phyloP scores from a whole-genome alignment of 164 flowering plant genomes.

The Umbellularia californica region DNA sequence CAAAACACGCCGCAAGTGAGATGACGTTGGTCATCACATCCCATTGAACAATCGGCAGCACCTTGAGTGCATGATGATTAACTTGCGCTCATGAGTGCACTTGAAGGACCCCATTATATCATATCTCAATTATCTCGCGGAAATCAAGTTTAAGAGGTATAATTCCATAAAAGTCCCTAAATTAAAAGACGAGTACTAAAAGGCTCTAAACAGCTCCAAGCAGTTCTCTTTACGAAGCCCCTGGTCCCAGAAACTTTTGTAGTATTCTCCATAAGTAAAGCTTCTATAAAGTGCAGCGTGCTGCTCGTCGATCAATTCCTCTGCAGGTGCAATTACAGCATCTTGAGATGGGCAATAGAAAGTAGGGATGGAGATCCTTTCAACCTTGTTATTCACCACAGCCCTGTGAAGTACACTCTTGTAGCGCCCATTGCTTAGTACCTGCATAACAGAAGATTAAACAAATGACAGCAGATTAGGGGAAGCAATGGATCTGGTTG shows the following conservation, averaged over 20 bases:
- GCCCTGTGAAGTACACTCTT: constrained; percentile 60
- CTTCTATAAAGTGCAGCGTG: constrained; percentile 30
- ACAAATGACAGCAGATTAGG: too few relatives aligned
- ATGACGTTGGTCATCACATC: too few relatives aligned
- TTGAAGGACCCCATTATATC: too few relatives aligned
- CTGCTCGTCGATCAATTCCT: constrained; percentile 18
- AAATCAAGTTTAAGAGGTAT: too few relatives aligned
- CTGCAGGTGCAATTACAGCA: constrained; percentile 41
- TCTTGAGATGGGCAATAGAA: constrained; percentile 52
- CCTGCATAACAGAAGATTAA: constrained; percentile 30
- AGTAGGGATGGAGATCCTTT: constrained; percentile 51
- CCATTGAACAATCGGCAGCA: too few relatives aligned
- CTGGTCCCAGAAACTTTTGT: constrained; percentile 40
- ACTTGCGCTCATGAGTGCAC: too few relatives aligned
- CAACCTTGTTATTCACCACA: constrained; percentile 40
- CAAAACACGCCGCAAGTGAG: too few relatives aligned
- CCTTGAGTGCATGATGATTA: too few relatives aligned
- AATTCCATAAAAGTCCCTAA: too few relatives aligned
- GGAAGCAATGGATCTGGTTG: too few relatives aligned
- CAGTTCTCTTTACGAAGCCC: constrained; percentile 29
- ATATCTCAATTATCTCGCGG: too few relatives aligned
- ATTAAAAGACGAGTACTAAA: background rate
- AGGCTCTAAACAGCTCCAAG: constrained; percentile 33
- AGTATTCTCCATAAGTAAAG: constrained; percentile 38
- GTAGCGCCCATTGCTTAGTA: constrained; percentile 54